Base-by-base conservation (phyloP, 331 rosid species). In the Quercus lobata region DNA sequence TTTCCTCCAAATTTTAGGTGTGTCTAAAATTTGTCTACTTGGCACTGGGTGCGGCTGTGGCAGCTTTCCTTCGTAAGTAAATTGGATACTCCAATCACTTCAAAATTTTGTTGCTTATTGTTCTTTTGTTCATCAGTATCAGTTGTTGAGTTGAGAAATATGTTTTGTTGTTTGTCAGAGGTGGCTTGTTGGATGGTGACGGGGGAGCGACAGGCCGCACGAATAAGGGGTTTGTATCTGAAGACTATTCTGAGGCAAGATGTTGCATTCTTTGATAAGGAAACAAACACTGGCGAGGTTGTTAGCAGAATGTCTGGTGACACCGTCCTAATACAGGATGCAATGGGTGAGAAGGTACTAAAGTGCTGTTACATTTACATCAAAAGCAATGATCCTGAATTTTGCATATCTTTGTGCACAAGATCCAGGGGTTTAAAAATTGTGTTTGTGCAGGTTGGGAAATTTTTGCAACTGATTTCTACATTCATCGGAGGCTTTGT, bases 301-400 rank as follows among this genome's bases (percentile, higher is more conserved):
- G 68, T 84, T 1, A 79, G 77, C 17, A 76, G 84, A 68, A 84
- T 84, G 87, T 84, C 87, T 4, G 87, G 87, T 0, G 87, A 80
- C 72, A 84, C 87, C 7, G 76, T 84, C 8, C 84, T 84, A 37
- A 84, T 84, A 57, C 84, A 84, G 69, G 87, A 80, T 46, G 84
- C 88, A 7, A 73, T 84, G 85, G 88, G 88, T 3, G 88, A 84
- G 55, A 84, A 84, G 85, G 88, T 84, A 69, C 57, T 22, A n/a
- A 22, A 52, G 27, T 17, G 16, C 27, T 35, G 25, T 44, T 18
- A 30, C 46, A 32, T 7, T 62, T 29, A 0, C 71, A 66, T 66
- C 46, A 34, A 66, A 66, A 15, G 15, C 49, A 21, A 66, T 30
- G 21, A 65, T 30, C 46, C 15, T 30, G 44, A 17, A 32, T 18